Evolutionary conservation across 495 filamentous ascomycete species (phyloP).

Genomic region (Talaromyces thailandensis): DNA sequence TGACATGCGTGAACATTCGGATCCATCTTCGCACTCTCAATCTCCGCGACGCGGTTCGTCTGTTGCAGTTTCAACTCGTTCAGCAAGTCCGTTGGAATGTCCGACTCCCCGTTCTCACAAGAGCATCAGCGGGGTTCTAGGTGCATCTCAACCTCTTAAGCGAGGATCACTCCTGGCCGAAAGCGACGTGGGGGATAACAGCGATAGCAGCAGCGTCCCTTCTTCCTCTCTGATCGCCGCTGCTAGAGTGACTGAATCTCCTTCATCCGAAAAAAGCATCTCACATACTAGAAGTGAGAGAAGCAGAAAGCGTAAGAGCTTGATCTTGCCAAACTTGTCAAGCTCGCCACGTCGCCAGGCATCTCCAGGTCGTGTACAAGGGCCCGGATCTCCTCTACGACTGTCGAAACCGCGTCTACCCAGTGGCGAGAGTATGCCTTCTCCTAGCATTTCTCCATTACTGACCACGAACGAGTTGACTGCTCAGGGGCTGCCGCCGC

Average conservation of each 20-base stretch:
- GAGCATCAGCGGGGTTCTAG: constrained; percentile 52
- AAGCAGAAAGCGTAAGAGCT: constrained; percentile 74
- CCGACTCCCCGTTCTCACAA: constrained; percentile 84
- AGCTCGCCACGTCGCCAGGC: constrained; percentile 73
- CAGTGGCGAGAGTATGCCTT: constrained; percentile 65
- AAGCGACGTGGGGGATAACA: constrained; percentile 67
- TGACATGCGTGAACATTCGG: constrained; percentile 17
- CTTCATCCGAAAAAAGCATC: constrained; percentile 75
- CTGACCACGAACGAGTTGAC: constrained; percentile 71
- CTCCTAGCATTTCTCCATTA: constrained; percentile 83
- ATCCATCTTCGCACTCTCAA: constrained; percentile 20
- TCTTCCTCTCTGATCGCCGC: constrained; percentile 72
- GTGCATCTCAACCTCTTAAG: constrained; percentile 55
- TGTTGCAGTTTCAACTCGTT: constrained; percentile 59
- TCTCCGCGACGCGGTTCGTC: constrained; percentile 36
- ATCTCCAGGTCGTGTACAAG: constrained; percentile 66
- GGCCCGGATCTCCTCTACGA: constrained; percentile 79
- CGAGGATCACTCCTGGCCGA: constrained; percentile 66
- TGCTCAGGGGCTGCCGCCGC: constrained; percentile 50
- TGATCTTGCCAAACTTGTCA: constrained; percentile 64
- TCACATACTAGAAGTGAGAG: constrained; percentile 57
- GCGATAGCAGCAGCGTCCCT: constrained; percentile 65
- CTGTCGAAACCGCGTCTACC: constrained; percentile 79
- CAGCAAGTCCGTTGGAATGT: constrained; percentile 85
- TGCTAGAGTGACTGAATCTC: constrained; percentile 72